phyloP scores from a whole-genome alignment of 164 flowering plant species.

The Sedum album region DNA sequence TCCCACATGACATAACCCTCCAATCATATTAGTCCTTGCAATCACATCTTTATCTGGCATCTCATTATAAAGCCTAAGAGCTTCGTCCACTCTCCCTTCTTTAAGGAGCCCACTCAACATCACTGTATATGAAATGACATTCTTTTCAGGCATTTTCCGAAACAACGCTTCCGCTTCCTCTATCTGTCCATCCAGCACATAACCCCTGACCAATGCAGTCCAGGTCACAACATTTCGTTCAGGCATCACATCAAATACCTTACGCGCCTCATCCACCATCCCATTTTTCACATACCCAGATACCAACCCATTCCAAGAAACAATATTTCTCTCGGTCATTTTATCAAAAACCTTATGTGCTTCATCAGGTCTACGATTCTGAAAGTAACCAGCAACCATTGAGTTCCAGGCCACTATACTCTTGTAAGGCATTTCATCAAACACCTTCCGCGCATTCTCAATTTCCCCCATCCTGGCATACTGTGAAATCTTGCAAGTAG shows the following conservation, averaged over 20 bases:
- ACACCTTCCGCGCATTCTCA: conserved; percentile 42
- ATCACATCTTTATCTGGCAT: conserved; percentile 80
- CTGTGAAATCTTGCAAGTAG: no score
- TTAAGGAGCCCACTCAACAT: conserved; percentile 69
- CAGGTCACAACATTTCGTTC: conserved; percentile 63
- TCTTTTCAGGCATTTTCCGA: conserved; percentile 62
- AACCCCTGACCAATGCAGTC: conserved; percentile 71
- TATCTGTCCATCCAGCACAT: conserved; percentile 44
- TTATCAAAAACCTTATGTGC: conserved; percentile 41
- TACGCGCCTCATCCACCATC: conserved; percentile 47
- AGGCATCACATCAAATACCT: conserved; percentile 48
- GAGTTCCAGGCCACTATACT: conserved; percentile 53
- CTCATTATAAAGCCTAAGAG: conserved; percentile 38
- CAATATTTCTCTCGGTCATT: conserved; percentile 50
- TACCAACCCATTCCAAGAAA: conserved; percentile 62
- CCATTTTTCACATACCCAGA: conserved; percentile 55
- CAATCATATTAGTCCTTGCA: conserved; percentile 60
- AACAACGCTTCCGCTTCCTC: conserved; percentile 61
- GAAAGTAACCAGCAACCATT: conserved; percentile 52
- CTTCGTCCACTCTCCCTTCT: conserved; percentile 54
- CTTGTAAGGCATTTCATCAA: conserved; percentile 40
- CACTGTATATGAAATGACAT: conserved; percentile 75
- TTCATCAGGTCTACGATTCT: conserved; percentile 34
- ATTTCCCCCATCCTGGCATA: conserved; percentile 14
- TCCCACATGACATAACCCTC: conserved; percentile 55